Conservation (phyloP, 140 eudicot species). For the Cichorium intybus region DNA sequence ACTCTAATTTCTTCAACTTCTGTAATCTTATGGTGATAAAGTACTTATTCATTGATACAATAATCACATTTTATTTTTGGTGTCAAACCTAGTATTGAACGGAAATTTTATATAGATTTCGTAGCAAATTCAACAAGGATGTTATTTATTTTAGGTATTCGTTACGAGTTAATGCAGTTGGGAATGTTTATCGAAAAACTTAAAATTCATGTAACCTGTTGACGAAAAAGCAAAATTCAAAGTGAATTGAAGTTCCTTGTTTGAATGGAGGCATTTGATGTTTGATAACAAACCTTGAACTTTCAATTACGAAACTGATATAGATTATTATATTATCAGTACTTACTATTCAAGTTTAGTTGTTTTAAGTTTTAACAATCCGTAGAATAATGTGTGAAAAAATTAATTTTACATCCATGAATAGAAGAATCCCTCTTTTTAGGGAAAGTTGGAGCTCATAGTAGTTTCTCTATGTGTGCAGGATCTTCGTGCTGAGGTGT, state of each 20-base stretch:
- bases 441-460: background rate
- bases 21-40: background rate
- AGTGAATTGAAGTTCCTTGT: no score
- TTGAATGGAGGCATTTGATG: conserved; percentile 1
- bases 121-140: conserved; percentile 3
- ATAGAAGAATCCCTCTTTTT: background rate
- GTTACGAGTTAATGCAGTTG: background rate
- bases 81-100: conserved; percentile 2
- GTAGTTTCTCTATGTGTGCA: conserved; percentile 18
- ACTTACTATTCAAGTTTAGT: conserved; percentile 1
- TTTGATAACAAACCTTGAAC: background rate
- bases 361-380: background rate
- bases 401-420: background rate
- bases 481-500: conserved; percentile 76
- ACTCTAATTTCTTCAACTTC: background rate
- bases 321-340: background rate
- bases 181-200: background rate
- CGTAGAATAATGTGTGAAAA: background rate
- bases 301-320: conserved; percentile 8
- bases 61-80: background rate
- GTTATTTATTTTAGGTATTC: no score
- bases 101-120: background rate
- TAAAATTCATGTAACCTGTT: background rate
- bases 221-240: no score
- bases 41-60: background rate